Percentiles rank a stretch among this genome's conserved stretches.
These are phyloP conservation scores for Telfairia occidentalis DNA, from an alignment of 331 rosid genomes.

Conservation along the genomic window DNA sequence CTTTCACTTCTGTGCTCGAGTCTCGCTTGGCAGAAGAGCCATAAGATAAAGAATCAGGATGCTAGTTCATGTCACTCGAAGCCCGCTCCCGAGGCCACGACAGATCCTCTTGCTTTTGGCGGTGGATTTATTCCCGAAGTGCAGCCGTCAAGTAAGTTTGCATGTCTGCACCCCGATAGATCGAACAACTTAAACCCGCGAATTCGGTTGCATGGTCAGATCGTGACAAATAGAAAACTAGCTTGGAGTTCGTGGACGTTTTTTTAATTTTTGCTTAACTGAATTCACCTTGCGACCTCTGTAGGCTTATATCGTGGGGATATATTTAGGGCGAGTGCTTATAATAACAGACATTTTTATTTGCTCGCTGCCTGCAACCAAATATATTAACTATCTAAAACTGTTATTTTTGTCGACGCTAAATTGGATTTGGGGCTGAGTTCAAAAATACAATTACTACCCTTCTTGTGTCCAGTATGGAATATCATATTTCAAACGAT, in stretches of 20 bases:
- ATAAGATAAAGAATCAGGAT: constrained; percentile 22
- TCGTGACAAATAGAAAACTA: background rate
- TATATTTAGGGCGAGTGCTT: background rate
- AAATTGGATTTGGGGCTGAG: background rate
- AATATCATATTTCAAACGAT: background rate
- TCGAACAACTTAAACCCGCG: background rate
- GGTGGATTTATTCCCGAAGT: constrained; percentile 76
- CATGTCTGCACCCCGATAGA: background rate
- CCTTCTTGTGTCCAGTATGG: background rate
- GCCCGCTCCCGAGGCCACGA: constrained; percentile 44
- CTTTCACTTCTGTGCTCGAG: constrained; percentile 87
- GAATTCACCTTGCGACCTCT: background rate
- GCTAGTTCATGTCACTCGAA: constrained; percentile 25
- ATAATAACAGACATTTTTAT: background rate
- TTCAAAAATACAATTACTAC: background rate
- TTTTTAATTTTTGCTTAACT: background rate
- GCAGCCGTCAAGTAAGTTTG: constrained; percentile 29
- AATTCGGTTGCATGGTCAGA: background rate
- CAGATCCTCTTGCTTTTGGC: constrained; percentile 55
- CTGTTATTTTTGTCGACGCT: background rate
- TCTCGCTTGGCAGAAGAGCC: constrained; percentile 79
- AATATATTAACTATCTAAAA: background rate
- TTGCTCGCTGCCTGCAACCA: background rate
- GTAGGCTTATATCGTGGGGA: background rate
- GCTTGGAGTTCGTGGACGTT: background rate